These are phyloP conservation scores for Fusarium multiceps DNA, from an alignment of 2,329 filamentous ascomycete genomes.

Conservation along the genomic window DNA sequence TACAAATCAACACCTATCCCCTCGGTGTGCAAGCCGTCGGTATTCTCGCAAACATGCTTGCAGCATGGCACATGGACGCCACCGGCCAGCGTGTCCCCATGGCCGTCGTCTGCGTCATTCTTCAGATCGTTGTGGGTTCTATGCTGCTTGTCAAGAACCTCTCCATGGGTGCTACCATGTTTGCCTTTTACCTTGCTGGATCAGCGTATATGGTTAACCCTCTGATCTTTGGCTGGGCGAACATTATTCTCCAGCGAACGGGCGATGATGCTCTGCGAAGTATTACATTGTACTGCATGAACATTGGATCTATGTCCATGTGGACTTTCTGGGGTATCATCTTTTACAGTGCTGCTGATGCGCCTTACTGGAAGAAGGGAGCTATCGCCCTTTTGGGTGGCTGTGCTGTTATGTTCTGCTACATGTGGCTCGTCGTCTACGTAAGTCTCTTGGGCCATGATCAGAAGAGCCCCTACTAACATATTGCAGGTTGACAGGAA, in stretches of 20 bases:
- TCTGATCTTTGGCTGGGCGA: constrained; percentile 45
- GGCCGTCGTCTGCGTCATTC: constrained; percentile 17
- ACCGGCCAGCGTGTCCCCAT: constrained; percentile 31
- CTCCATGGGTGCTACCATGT: constrained; percentile 33
- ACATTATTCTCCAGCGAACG: constrained; percentile 35
- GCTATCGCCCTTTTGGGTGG: constrained; percentile 42
- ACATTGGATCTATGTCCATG: constrained; percentile 52
- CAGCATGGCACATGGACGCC: constrained; percentile 39
- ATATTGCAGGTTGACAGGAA: background rate
- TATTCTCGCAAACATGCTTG: constrained; percentile 40
- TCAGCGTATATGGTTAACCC: constrained; percentile 45
- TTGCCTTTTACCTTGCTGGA: constrained; percentile 42
- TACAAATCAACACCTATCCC: constrained; percentile 45
- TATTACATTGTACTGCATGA: constrained; percentile 56
- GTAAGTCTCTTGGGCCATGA: too few species aligned
- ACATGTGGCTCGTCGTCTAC: constrained; percentile 34
- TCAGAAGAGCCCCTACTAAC: too few species aligned
- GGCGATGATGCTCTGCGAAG: constrained; percentile 55
- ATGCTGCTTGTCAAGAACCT: constrained; percentile 40
- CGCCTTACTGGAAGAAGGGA: constrained; percentile 54
- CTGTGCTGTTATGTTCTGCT: constrained; percentile 30
- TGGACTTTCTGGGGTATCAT: constrained; percentile 60
- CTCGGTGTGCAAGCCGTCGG: constrained; percentile 43
- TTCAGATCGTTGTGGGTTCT: constrained; percentile 34
- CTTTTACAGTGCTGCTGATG: constrained; percentile 56